Conservation (phyloP, 2,329 filamentous ascomycete species). For the Aspergillus sp. region DNA sequence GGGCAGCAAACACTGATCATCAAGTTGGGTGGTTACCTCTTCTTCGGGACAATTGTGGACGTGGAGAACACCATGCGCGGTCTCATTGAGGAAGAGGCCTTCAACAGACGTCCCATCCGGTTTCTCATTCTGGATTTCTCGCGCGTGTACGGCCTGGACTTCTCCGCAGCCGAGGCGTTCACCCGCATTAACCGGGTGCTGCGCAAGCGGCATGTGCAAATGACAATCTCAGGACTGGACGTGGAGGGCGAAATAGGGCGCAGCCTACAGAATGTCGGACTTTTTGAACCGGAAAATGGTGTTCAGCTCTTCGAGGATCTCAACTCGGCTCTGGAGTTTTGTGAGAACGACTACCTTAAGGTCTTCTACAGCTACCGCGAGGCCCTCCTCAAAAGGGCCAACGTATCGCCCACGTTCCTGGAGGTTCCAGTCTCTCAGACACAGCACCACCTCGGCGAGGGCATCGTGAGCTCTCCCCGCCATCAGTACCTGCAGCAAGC, state of each 20-base stretch:
- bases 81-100: conserved; percentile 79
- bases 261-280: conserved; percentile 77
- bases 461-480: conserved; percentile 71
- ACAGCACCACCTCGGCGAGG: conserved; percentile 44
- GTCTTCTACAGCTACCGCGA: conserved; percentile 72
- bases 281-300: conserved; percentile 70
- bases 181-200: conserved; percentile 86
- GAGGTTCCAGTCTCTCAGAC: conserved; percentile 32
- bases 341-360: conserved; percentile 89
- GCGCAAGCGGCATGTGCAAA: conserved; percentile 70
- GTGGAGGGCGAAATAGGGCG: conserved; percentile 72
- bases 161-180: conserved; percentile 93
- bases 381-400: conserved; percentile 23
- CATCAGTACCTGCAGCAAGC: conserved; percentile 74
- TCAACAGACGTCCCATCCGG: conserved; percentile 74
- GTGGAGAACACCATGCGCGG: conserved; percentile 85
- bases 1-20: conserved; percentile 86
- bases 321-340: conserved; percentile 89
- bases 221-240: conserved; percentile 81
- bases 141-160: conserved; percentile 90
- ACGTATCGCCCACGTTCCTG: conserved; percentile 14
- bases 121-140: conserved; percentile 87
- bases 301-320: conserved; percentile 83
- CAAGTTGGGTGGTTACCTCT: conserved; percentile 92
- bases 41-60: conserved; percentile 95